Conservation (phyloP, 306 rosid genomes). For the Lathyrus tuberosus region DNA sequence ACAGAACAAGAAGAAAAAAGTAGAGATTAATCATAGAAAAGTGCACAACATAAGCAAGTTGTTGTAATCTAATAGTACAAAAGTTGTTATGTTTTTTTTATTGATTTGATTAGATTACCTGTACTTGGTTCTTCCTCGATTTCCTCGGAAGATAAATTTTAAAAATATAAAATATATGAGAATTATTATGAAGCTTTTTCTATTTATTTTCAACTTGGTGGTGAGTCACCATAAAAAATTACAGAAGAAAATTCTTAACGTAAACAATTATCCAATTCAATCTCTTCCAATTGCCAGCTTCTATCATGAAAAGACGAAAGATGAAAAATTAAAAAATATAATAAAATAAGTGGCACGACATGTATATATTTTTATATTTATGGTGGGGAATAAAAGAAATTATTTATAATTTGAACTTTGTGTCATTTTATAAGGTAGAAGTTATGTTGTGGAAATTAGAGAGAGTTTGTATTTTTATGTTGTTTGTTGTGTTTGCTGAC, state of each 20-base stretch:
- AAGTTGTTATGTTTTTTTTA: background rate
- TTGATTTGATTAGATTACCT: conserved; percentile 8
- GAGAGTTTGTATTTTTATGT: conserved; percentile 10
- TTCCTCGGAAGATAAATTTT: conserved; percentile 43
- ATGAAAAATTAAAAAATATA: conserved; percentile 36
- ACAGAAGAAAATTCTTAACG: conserved; percentile 39
- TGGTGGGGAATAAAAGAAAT: conserved; percentile 18
- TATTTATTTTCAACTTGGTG: conserved; percentile 29
- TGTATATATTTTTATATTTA: background rate
- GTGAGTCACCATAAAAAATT: conserved; percentile 37
- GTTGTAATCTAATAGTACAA: background rate
- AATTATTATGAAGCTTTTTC: conserved; percentile 15
- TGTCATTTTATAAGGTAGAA: background rate
- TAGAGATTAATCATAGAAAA: conserved; percentile 41
- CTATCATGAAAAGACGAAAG: conserved; percentile 42
- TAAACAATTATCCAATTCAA: conserved; percentile 27
- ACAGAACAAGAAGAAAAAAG: background rate
- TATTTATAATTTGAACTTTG: conserved; percentile 5
- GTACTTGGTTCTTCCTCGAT: conserved; percentile 42
- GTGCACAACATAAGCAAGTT: conserved; percentile 35
- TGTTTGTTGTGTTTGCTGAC: conserved; percentile 14
- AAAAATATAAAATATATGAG: conserved; percentile 5
- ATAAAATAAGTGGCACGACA: background rate
- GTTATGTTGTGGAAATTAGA: background rate
- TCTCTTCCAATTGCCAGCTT: conserved; percentile 36